A percentile compares a stretch with the other conserved stretches of the same genome.
Conservation (phyloP, 495 filamentous ascomycete species). For the Aspergillus sclerotioniger region DNA sequence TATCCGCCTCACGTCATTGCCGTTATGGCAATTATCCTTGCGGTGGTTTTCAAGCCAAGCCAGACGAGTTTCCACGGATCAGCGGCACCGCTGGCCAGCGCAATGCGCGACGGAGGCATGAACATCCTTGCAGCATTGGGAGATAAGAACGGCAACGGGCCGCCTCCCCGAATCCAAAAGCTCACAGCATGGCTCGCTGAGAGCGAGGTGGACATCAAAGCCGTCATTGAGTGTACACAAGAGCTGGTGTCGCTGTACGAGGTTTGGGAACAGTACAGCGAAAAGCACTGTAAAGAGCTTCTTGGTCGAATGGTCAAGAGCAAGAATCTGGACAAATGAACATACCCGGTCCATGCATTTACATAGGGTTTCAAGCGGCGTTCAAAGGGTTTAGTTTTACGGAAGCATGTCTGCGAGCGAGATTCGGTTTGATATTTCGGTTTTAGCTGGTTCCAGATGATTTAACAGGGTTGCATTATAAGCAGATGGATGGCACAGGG, state of each 20-base stretch:
- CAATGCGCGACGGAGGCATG: conserved; percentile 41
- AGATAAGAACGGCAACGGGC: conserved; percentile 34
- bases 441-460: background rate
- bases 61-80: conserved; percentile 45
- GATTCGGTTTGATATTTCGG: conserved; percentile 6
- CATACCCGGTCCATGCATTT: background rate
- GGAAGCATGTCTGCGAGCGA: background rate
- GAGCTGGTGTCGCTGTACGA: conserved; percentile 96
- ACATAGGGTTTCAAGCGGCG: background rate
- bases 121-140: conserved; percentile 41
- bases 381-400: background rate
- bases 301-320: conserved; percentile 83
- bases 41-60: conserved; percentile 69
- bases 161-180: conserved; percentile 61
- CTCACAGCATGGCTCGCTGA: conserved; percentile 86
- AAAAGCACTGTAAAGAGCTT: conserved; percentile 75
- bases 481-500: too few relatives aligned
- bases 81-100: conserved; percentile 37
- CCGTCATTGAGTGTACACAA: conserved; percentile 88
- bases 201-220: conserved; percentile 87
- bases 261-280: conserved; percentile 83
- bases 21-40: conserved; percentile 83
- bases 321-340: conserved; percentile 73
- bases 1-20: conserved; percentile 89
- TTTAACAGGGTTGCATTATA: background rate